Percentiles rank a stretch among this genome's conserved stretches.
Evolutionary conservation across 2,329 filamentous ascomycete genomes (phyloP).

Genomic region (Periconia sp.): DNA sequence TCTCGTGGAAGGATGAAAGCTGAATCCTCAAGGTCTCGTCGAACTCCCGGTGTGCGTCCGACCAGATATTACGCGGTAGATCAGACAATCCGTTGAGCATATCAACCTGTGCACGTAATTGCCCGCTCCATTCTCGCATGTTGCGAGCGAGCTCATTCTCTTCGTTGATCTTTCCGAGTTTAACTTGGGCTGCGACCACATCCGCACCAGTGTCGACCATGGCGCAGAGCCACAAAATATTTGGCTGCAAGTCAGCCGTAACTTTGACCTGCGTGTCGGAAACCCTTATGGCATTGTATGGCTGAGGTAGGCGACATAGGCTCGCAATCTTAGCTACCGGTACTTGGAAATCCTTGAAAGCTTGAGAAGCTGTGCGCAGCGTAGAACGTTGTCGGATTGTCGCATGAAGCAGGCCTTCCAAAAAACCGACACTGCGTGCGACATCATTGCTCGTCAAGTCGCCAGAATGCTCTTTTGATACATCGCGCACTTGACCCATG

Average conservation of each 20-base stretch:
- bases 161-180: slow-evolving; percentile 59
- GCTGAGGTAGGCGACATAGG: slow-evolving; percentile 27
- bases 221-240: slow-evolving; percentile 67
- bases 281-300: slow-evolving; percentile 23
- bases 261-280: slow-evolving; percentile 16
- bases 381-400: slow-evolving; percentile 64
- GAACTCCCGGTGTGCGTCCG: slow-evolving; percentile 19
- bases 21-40: slow-evolving; percentile 19
- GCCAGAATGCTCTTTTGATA: slow-evolving; percentile 76
- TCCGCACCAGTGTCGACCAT: slow-evolving; percentile 69
- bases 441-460: slow-evolving; percentile 85
- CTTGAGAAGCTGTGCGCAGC: slow-evolving; percentile 34
- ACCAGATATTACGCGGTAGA: slow-evolving; percentile 35
- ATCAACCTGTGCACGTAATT: slow-evolving; percentile 22
- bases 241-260: slow-evolving; percentile 20
- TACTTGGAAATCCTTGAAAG: slow-evolving; percentile 46
- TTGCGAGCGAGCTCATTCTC: slow-evolving; percentile 28
- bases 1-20: slow-evolving; percentile 18
- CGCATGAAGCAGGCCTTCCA: slow-evolving; percentile 84
- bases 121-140: slow-evolving; percentile 32
- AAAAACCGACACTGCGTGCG: slow-evolving; percentile 76
- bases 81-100: slow-evolving; percentile 24
- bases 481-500: slow-evolving; percentile 69
- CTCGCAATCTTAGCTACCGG: slow-evolving; percentile 44
- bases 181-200: slow-evolving; percentile 70